A percentile compares a stretch with the other conserved stretches of the same genome.
Conservation (phyloP, 2,329 filamentous ascomycete genomes). For the Blastomyces parvus region DNA sequence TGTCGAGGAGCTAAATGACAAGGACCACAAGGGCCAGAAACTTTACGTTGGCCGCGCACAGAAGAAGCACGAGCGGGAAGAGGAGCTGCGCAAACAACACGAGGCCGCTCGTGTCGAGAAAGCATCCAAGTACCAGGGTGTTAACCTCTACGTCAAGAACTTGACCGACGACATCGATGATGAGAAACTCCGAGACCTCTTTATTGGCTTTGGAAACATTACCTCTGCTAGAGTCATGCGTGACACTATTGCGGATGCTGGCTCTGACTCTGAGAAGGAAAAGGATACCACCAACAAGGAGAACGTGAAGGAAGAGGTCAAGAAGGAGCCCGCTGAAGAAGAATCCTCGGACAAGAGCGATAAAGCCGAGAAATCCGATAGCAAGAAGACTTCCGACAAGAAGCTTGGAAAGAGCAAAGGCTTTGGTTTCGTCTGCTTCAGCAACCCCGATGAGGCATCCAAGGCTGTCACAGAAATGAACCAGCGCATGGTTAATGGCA, state of each 20-base stretch:
- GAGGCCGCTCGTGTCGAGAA: slow-evolving; percentile 96
- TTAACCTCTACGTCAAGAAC: slow-evolving; percentile 99
- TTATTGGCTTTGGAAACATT: slow-evolving; percentile 83
- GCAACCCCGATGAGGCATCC: slow-evolving; percentile 96
- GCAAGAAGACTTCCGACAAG: slow-evolving; percentile 51
- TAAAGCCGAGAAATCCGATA: slow-evolving; percentile 46
- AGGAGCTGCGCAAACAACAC: slow-evolving; percentile 97
- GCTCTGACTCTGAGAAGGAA: slow-evolving; percentile 41
- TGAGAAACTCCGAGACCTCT: slow-evolving; percentile 92
- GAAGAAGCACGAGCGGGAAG: slow-evolving; percentile 99
- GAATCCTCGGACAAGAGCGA: slow-evolving; percentile 43
- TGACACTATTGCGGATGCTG: slow-evolving; percentile 51
- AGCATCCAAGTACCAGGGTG: slow-evolving; percentile 97
- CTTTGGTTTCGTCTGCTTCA: slow-evolving; percentile 99
- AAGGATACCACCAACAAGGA: slow-evolving; percentile 43
- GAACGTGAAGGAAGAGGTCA: slow-evolving; percentile 27
- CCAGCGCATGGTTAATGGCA: slow-evolving; percentile 95
- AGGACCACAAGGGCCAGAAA: slow-evolving; percentile 87
- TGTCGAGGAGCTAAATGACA: slow-evolving; percentile 85
- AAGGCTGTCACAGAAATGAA: slow-evolving; percentile 99
- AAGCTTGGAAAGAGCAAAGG: slow-evolving; percentile 94
- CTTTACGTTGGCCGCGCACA: slow-evolving; percentile 96
- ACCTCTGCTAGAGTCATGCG: slow-evolving; percentile 99
- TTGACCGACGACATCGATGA: slow-evolving; percentile 94
- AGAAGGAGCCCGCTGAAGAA: slow-evolving; percentile 29